phyloP scores from a whole-genome alignment of 83 land plant species.

The Picea abies region DNA sequence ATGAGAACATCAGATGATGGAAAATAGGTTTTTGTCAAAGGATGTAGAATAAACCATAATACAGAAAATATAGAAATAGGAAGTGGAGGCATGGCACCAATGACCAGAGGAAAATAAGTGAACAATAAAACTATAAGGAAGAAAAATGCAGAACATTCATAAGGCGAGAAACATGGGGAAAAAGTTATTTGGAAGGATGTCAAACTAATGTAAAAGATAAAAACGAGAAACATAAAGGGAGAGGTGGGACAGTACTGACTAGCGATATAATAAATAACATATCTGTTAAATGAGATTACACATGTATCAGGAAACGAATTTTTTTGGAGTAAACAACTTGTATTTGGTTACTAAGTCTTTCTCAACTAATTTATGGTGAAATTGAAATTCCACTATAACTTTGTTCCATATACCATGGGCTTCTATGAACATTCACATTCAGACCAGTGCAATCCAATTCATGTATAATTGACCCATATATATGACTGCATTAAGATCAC shows the following conservation, averaged over 20 bases:
- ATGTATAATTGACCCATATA: too few species aligned
- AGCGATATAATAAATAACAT: not conserved
- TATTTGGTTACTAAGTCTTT: not conserved
- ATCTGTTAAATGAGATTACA: not conserved
- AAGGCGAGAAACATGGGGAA: not conserved
- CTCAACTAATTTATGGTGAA: too few species aligned
- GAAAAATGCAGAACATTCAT: not conserved
- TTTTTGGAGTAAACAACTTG: not conserved
- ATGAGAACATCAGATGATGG: not conserved
- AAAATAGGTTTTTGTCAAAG: not conserved
- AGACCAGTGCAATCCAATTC: not conserved
- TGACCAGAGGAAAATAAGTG: conserved; percentile 2
- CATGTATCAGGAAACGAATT: not conserved
- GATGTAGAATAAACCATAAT: not conserved
- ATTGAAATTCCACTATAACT: not conserved
- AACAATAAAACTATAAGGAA: conserved; percentile 24
- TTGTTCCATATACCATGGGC: not conserved
- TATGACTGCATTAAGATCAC: not conserved
- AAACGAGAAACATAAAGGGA: not conserved
- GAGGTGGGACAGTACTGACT: not conserved
- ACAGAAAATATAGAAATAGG: not conserved
- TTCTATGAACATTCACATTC: not conserved
- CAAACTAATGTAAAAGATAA: not conserved
- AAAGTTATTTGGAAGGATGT: not conserved
- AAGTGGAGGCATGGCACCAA: conserved; percentile 4